Evolutionary conservation across 73 alveolate genomes (phyloP).

Genomic region (Uronychia binucleata): DNA sequence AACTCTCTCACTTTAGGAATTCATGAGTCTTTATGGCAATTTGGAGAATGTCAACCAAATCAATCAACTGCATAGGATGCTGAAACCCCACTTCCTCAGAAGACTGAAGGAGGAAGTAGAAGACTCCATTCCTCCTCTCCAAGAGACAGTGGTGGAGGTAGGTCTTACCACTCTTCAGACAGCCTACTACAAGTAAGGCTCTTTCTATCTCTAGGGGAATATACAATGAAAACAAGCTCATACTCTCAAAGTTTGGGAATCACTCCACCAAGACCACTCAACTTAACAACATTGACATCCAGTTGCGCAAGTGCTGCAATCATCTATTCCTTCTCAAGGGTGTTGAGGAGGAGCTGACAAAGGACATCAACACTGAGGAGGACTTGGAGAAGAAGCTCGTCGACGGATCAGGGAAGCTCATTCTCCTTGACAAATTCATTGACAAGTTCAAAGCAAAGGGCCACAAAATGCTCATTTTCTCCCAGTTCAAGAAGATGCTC

Average conservation of each 20-base stretch:
- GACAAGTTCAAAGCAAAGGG: constrained; percentile 68
- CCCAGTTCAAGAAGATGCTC: constrained; percentile 96
- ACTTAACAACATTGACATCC: constrained; percentile 83
- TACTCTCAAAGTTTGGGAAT: constrained; percentile 79
- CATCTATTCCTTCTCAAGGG: constrained; percentile 91
- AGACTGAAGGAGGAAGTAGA: constrained; percentile 98
- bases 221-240: constrained; percentile 82
- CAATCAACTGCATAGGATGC: constrained; percentile 60
- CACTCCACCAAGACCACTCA: constrained; percentile 63
- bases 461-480: constrained; percentile 94
- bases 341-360: constrained; percentile 80
- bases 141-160: constrained; percentile 94
- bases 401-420: constrained; percentile 91
- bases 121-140: constrained; percentile 89
- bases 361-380: constrained; percentile 64
- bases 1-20: background rate
- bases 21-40: constrained; percentile 76
- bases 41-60: constrained; percentile 79
- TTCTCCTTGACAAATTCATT: constrained; percentile 84
- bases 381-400: constrained; percentile 67
- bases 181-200: constrained; percentile 65
- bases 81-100: constrained; percentile 96
- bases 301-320: constrained; percentile 97
- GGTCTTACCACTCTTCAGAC: constrained; percentile 88
- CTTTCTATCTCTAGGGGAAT: constrained; percentile 49